These are phyloP conservation scores for Cyphellophora attinorum DNA, from an alignment of 2,329 filamentous ascomycete genomes.

Conservation along the genomic window DNA sequence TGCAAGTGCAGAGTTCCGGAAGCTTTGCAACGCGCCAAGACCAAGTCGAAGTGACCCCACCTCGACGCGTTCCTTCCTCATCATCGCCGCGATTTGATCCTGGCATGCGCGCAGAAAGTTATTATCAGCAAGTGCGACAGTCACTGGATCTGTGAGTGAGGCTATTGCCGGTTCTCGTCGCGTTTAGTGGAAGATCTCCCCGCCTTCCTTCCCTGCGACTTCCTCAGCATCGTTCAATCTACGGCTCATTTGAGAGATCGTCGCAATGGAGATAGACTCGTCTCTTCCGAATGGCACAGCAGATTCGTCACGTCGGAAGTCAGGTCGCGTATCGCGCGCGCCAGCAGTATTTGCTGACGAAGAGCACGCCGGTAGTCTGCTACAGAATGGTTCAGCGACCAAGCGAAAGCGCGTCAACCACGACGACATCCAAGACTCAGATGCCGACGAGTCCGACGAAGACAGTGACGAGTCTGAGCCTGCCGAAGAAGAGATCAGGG, in stretches of 20 bases:
- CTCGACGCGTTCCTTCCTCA: too few species aligned
- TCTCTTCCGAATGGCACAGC: constrained; percentile 11
- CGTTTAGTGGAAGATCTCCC: not conserved
- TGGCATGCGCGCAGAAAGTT: too few species aligned
- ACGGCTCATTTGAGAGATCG: too few species aligned
- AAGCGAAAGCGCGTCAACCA: constrained; percentile 42
- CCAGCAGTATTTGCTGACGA: constrained; percentile 33
- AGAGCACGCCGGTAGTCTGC: constrained; percentile 20
- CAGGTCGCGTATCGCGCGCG: constrained; percentile 32
- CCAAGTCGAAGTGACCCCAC: too few species aligned
- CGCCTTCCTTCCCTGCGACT: not conserved
- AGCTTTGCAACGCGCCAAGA: too few species aligned
- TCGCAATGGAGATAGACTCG: constrained; percentile 13
- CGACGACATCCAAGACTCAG: constrained; percentile 20
- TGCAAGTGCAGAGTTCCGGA: too few species aligned
- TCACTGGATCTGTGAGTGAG: not conserved
- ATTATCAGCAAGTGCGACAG: too few species aligned
- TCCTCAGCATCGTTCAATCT: too few species aligned
- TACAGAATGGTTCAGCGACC: constrained; percentile 20
- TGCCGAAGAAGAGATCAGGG: constrained; percentile 41
- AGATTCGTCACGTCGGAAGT: constrained; percentile 30
- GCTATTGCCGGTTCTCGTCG: not conserved
- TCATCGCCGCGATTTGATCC: too few species aligned
- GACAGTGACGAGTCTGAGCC: constrained; percentile 24
- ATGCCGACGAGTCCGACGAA: constrained; percentile 19